Evolutionary conservation across 1,284 basidiomycete species (phyloP), one percentile per base, ranked within the genome.

Genomic region (Schizopora paradoxa): DNA sequence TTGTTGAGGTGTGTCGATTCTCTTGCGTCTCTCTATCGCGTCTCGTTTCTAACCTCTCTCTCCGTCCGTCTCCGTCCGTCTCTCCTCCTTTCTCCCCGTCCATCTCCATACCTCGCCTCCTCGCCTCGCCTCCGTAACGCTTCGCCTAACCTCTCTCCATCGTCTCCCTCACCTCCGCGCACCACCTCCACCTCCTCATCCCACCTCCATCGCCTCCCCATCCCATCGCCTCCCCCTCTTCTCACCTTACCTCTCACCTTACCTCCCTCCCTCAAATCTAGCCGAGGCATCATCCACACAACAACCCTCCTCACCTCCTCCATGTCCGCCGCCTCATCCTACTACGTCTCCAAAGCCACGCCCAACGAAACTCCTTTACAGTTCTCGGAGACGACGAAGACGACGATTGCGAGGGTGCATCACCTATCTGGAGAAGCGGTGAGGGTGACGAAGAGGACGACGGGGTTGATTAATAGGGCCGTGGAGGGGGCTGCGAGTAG

Each of bases 261-360:
- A n/a, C n/a, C n/a, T n/a, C n/a, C n/a, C n/a, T n/a, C n/a, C n/a
- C n/a, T n/a, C n/a, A n/a, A 26, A 14, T 49, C 11, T 51, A 86
- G 86, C 57, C 74, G 77, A 59, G 81, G 78, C 0, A 85, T 91
- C 45, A 74, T 86, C 2, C 68, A 72, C 11, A 78, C 81, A 2
- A 84, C 86, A 3, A 79, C 74, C 23, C 70, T 82, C 25, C 67
- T 87, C 18, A 62, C 80, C 23, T 73, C 72, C 2, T 81, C 79
- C 1, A 76, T 90, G 54, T 73, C 74, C 2, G 61, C 69, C 2
- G 83, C 82, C 0, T 79, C 86, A 4, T 70, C 75, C 33, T 72
- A 72, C 53, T 89, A 85, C 65, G 76, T 85, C 47, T 58, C 68
- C 5, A 69, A 79, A 53, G 76, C 80, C 2, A 66, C 68, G 7